Conservation (phyloP, 106 monocot species). For the Narthecium ossifragum region DNA sequence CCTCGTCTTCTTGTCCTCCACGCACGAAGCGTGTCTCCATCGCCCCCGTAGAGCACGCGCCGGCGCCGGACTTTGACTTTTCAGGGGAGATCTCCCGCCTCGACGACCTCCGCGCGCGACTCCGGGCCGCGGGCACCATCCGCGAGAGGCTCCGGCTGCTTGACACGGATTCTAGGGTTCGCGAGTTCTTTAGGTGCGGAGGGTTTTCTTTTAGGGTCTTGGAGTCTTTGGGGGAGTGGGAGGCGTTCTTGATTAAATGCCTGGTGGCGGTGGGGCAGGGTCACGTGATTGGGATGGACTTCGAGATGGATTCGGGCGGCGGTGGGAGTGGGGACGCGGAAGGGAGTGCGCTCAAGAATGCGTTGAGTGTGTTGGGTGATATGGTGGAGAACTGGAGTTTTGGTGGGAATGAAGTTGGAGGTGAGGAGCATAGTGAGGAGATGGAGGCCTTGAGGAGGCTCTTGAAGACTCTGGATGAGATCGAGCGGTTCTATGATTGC, state of each 20-base stretch:
- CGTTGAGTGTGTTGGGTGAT: conserved; percentile 49
- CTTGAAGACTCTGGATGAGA: conserved; percentile 46
- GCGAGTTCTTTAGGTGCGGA: conserved; percentile 28
- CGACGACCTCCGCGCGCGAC: conserved; percentile 28
- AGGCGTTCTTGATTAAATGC: conserved; percentile 64
- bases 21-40: conserved; percentile 29
- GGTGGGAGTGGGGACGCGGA: background rate
- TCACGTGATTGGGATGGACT: conserved; percentile 59
- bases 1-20: conserved; percentile 8
- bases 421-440: conserved; percentile 4
- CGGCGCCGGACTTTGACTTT: conserved; percentile 34
- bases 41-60: conserved; percentile 42
- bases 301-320: conserved; percentile 15
- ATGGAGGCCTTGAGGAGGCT: conserved; percentile 38
- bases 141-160: conserved; percentile 43
- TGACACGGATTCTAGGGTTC: conserved; percentile 59
- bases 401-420: conserved; percentile 16
- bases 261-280: conserved; percentile 83
- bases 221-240: conserved; percentile 20
- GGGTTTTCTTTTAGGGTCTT: conserved; percentile 12
- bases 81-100: conserved; percentile 55
- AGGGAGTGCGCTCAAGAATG: conserved; percentile 44
- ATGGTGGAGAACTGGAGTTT: conserved; percentile 70
- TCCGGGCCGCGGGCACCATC: conserved; percentile 24
- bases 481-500: conserved; percentile 78